Base-by-base conservation (phyloP, 805 yeast species). In the Yarrowia bubula region DNA sequence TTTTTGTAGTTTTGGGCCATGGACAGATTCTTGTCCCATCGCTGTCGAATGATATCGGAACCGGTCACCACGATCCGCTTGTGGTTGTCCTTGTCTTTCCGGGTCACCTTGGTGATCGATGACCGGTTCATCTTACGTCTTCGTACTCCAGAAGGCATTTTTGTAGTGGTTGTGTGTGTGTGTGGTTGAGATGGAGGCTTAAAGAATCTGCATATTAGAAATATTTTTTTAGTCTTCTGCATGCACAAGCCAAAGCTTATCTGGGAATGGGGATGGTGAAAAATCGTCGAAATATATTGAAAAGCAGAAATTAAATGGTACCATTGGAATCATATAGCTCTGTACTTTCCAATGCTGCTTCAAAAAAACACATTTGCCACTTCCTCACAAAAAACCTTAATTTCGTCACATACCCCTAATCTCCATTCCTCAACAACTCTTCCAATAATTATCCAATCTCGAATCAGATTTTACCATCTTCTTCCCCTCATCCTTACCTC, bases 1-100 rank as follows among this genome's bases (percentile, higher is more conserved):
- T 80, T 84, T 70, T 87, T 86, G 77, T 95, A 93, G 75, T 95
- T 95, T 74, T 95, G 98, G 62, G 85, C 81, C 67, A 92, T 78
- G 0, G 98, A 92, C 65, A 87, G 80, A 11, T 83, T 82, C 66
- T 86, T 83, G 76, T 95, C 97, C 99, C 99, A 95, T 75, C 92
- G 83, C 38, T 85, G 89, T 4, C 91, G 96, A 68, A 95, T 89
- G 68, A 95, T 84, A 1, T 96, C 89, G 73, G 91, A 90, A 0
- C 89, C 81, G 55, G 81, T 81, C 37, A 89, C 84, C 67, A 85
- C 85, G 66, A 87, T 78, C 69, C 86, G 81, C 73, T 88, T 83
- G 70, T 86, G 87, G 71, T 83, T 85, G 72, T 89, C 92, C 74
- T 90, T 90, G 57, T 74, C 75, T 69, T 86, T 81, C 75, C 95